phyloP scores from a whole-genome alignment of 805 yeast genomes.

The Pichia scutulata region DNA sequence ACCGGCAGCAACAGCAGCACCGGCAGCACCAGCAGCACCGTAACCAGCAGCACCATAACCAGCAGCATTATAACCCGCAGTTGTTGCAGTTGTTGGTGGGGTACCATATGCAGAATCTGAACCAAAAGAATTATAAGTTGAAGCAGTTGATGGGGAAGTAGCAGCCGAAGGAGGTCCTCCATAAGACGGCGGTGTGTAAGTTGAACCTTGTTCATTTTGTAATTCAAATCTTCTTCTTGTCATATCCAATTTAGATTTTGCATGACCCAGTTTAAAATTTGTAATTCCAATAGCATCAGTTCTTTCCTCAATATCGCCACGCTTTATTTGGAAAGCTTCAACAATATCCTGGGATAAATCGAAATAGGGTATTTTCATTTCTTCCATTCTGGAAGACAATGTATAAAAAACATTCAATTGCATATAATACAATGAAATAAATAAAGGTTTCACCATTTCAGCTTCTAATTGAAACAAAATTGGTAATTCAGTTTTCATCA shows the following conservation, averaged over 20 bases:
- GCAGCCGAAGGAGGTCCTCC: constrained; percentile 5
- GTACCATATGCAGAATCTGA: constrained; percentile 26
- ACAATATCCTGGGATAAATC: constrained; percentile 78
- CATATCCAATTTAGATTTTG: constrained; percentile 74
- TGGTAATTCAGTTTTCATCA: constrained; percentile 88
- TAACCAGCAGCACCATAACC: constrained; percentile 26
- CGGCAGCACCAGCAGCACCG: constrained; percentile 18
- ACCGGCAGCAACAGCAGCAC: constrained; percentile 29
- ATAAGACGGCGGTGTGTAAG: constrained; percentile 3
- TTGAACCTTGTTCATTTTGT: constrained; percentile 29
- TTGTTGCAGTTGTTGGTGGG: constrained; percentile 14
- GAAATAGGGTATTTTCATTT: constrained; percentile 94
- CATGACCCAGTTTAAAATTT: constrained; percentile 84
- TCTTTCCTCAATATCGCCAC: constrained; percentile 86
- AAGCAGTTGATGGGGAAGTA: constrained; percentile 26
- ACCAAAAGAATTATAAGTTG: constrained; percentile 20
- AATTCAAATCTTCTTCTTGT: constrained; percentile 67
- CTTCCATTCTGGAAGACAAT: constrained; percentile 83
- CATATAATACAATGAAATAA: constrained; percentile 93
- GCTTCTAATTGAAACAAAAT: constrained; percentile 80
- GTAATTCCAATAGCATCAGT: constrained; percentile 86
- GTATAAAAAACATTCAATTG: constrained; percentile 96
- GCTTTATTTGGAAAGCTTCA: constrained; percentile 69
- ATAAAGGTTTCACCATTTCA: constrained; percentile 87
- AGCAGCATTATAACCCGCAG: constrained; percentile 23